Evolutionary conservation across 768 basidiomycete species (phyloP), one percentile per base, ranked within the genome.

Genomic region (Cubamyces sp.): DNA sequence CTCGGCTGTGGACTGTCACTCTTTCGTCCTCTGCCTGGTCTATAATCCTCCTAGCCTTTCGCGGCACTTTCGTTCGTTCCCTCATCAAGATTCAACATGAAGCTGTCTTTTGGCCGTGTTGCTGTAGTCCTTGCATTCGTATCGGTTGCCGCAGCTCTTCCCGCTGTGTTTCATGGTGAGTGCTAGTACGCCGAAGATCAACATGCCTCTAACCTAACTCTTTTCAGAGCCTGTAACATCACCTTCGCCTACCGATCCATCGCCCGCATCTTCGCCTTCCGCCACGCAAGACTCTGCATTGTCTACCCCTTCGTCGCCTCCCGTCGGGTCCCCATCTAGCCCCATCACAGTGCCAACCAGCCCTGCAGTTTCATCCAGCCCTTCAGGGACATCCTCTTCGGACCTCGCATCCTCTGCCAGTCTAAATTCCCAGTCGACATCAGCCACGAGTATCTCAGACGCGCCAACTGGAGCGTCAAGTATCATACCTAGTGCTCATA

Each of bases 1-100:
- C 30, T 50, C 48, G 58, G 54, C 37, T 28, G 47, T 56, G 61
- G 61, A 46, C 48, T 57, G 37, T 57, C 63, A 56, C 53, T 64
- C 63, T 26, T 64, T 64, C 48, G 58, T 57, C 45, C 49, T 52
- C 48, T 19, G 54, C 43, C 7, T 15, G 21, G 18, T 25, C 45
- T 34, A 43, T 18, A 30, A 18, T 46, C 42, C 16, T 54, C 21
- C 6, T 42, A 12, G 26, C 12, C 8, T n/a, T 28, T 7, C 12
- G 41, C 26, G 14, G 16, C 23, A n/a, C 30, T 30, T 48, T 30
- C 40, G 9, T 45, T 51, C 49, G 34, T 51, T 34, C 9, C 21
- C 18, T 40, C 30, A 9, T 23, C 41, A 26, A 52, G 14, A 64
- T 18, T 23, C 48, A 26, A 52, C n/a, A 64, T 64, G 63, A 60